Percentiles rank a stretch among this genome's conserved stretches.
Conservation (phyloP, 352 stramenopile species). For the Phytophthora megakarya region DNA sequence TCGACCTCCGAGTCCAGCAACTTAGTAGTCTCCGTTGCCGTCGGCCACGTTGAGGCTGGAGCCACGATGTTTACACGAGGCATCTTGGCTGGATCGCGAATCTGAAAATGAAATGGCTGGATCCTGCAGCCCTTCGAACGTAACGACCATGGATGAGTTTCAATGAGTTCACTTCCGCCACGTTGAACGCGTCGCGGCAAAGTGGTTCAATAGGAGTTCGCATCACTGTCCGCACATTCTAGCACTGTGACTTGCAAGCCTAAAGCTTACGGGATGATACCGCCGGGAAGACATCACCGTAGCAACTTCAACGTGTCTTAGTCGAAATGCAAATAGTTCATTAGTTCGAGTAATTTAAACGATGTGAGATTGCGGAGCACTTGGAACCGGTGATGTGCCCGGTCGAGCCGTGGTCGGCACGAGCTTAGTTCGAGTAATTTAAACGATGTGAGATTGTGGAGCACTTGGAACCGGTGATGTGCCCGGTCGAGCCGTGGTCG, state of each 20-base stretch:
- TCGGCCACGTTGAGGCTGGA: slow-evolving; percentile 2
- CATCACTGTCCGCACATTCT: too few relatives aligned
- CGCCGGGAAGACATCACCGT: too few relatives aligned
- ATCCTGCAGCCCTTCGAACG: slow-evolving; percentile 14
- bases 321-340: background rate
- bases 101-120: slow-evolving; percentile 18
- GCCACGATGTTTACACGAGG: slow-evolving; percentile 27
- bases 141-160: slow-evolving; percentile 4
- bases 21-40: slow-evolving; percentile 30
- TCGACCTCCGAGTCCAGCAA: slow-evolving; percentile 22
- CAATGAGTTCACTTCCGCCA: slow-evolving; percentile 1
- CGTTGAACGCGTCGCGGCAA: slow-evolving; percentile 15
- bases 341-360: slow-evolving; percentile 19
- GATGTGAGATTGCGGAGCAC: slow-evolving; percentile 17
- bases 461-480: slow-evolving; percentile 13
- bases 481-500: slow-evolving; percentile 17
- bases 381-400: slow-evolving; percentile 11
- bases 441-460: slow-evolving; percentile 26
- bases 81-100: slow-evolving; percentile 21
- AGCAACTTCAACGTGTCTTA: slow-evolving; percentile 15
- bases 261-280: too few relatives aligned
- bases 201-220: slow-evolving; percentile 6
- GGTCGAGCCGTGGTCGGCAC: slow-evolving; percentile 23
- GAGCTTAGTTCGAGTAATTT: slow-evolving; percentile 14
- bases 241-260: too few relatives aligned